A percentile compares a stretch with the other conserved stretches of the same genome.
These are phyloP conservation scores for Vaccinium vitisidaea DNA, from an alignment of 148 eudicot genomes.

Conservation along the genomic window DNA sequence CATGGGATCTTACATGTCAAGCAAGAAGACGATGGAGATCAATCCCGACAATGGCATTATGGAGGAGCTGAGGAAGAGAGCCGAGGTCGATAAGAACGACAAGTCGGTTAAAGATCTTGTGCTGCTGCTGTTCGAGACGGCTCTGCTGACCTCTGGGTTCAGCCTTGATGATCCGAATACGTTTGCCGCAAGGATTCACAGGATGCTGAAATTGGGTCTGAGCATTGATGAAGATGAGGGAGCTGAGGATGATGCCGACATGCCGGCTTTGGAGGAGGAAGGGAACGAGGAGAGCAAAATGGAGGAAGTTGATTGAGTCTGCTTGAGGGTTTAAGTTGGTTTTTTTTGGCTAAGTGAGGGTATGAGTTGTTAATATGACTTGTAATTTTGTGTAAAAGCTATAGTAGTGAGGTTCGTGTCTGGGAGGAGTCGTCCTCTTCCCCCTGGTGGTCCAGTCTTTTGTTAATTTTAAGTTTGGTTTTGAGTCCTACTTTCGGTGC, in stretches of 20 bases:
- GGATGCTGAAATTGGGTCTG: slow-evolving; percentile 85
- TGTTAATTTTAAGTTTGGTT: neutral
- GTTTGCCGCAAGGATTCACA: slow-evolving; percentile 70
- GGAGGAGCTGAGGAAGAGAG: slow-evolving; percentile 89
- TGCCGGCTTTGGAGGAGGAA: slow-evolving; percentile 76
- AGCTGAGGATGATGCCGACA: slow-evolving; percentile 53
- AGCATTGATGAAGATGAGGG: slow-evolving; percentile 76
- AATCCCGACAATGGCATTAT: slow-evolving; percentile 87
- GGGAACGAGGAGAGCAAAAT: slow-evolving; percentile 90
- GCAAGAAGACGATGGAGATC: slow-evolving; percentile 96
- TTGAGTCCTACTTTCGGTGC: neutral
- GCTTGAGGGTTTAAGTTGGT: neutral
- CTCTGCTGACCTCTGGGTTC: slow-evolving; percentile 79
- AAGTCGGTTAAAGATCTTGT: slow-evolving; percentile 85
- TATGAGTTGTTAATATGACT: neutral
- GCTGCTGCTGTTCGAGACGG: slow-evolving; percentile 77
- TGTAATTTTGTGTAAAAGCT: neutral
- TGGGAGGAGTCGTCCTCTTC: neutral
- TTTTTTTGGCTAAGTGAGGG: neutral
- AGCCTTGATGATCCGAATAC: slow-evolving; percentile 79
- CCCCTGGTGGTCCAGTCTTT: neutral
- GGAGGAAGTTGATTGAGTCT: slow-evolving; percentile 79
- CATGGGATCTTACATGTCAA: slow-evolving; percentile 89
- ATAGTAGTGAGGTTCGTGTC: neutral
- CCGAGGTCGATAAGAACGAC: slow-evolving; percentile 90